These are phyloP conservation scores for Aspergillus arachidicola DNA, from an alignment of 2,329 filamentous ascomycete genomes.

Conservation along the genomic window DNA sequence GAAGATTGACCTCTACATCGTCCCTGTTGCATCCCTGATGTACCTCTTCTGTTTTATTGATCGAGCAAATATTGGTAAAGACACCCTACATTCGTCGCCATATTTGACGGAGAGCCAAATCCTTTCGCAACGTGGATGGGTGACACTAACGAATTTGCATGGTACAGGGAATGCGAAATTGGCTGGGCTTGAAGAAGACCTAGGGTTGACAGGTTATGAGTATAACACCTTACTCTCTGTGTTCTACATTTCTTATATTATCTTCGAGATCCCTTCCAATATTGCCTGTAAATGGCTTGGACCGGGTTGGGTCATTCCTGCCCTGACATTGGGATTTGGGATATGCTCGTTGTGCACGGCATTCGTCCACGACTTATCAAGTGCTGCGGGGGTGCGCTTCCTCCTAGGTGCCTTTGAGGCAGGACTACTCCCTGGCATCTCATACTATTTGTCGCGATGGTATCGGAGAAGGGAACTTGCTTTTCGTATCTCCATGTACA, in stretches of 20 bases:
- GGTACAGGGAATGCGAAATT: slow-evolving; percentile 66
- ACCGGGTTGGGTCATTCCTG: slow-evolving; percentile 71
- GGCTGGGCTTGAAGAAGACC: slow-evolving; percentile 65
- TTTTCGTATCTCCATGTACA: slow-evolving; percentile 68
- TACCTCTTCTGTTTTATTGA: slow-evolving; percentile 77
- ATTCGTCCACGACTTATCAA: slow-evolving; percentile 60
- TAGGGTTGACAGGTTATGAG: slow-evolving; percentile 62
- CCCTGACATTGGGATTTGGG: slow-evolving; percentile 64
- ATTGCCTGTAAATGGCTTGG: slow-evolving; percentile 69
- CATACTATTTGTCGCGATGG: slow-evolving; percentile 73
- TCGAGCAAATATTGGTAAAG: slow-evolving; percentile 68
- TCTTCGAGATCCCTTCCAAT: slow-evolving; percentile 72
- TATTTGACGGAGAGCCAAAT: background rate
- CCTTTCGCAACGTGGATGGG: background rate
- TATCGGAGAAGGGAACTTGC: slow-evolving; percentile 70
- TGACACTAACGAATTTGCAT: background rate
- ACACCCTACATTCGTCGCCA: background rate
- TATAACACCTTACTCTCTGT: slow-evolving; percentile 70
- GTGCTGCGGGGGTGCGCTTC: slow-evolving; percentile 65
- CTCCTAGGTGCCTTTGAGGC: slow-evolving; percentile 71
- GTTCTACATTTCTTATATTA: slow-evolving; percentile 74
- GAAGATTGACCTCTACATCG: slow-evolving; percentile 45
- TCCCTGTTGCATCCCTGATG: slow-evolving; percentile 67
- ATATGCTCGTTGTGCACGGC: slow-evolving; percentile 66
- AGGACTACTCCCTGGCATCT: slow-evolving; percentile 73